phyloP scores from a whole-genome alignment of 2,329 filamentous ascomycete genomes.

The Zalaria sp. region DNA sequence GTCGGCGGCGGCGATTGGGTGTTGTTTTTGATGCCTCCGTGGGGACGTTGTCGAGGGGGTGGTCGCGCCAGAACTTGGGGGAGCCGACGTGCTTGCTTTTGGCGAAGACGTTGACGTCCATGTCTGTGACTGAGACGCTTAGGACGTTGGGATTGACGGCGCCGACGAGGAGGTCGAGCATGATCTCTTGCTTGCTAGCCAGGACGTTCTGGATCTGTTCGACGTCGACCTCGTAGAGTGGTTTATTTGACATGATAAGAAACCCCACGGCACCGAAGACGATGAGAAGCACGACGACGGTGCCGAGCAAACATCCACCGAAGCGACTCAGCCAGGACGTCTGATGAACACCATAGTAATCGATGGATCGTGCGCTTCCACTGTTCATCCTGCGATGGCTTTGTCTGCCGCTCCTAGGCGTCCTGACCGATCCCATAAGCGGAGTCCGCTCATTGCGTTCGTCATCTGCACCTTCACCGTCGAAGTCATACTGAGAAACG shows the following conservation, averaged over 20 bases:
- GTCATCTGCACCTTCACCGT: conserved; percentile 66
- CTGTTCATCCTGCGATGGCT: conserved; percentile 39
- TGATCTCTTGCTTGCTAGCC: conserved; percentile 85
- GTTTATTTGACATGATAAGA: conserved; percentile 82
- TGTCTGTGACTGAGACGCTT: conserved; percentile 68
- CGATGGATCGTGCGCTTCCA: conserved; percentile 38
- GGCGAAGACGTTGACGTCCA: conserved; percentile 87
- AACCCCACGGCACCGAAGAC: conserved; percentile 78
- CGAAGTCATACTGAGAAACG: conserved; percentile 61
- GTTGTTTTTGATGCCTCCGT: not conserved
- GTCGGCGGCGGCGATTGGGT: conserved; percentile 1
- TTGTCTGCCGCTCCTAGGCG: conserved; percentile 36
- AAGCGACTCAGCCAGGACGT: conserved; percentile 41
- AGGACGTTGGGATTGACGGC: conserved; percentile 91
- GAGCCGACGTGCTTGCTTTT: conserved; percentile 77
- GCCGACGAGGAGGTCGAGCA: conserved; percentile 78
- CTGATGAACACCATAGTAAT: conserved; percentile 13
- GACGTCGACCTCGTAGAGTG: conserved; percentile 65
- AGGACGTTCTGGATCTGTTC: conserved; percentile 77
- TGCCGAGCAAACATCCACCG: conserved; percentile 77
- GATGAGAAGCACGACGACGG: conserved; percentile 65
- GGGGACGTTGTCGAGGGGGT: conserved; percentile 7
- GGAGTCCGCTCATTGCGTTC: conserved; percentile 81
- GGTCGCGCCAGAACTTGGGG: not conserved
- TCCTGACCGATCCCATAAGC: conserved; percentile 52